Conservation (phyloP, 345 rosid genomes). For the Camelina sativa region DNA sequence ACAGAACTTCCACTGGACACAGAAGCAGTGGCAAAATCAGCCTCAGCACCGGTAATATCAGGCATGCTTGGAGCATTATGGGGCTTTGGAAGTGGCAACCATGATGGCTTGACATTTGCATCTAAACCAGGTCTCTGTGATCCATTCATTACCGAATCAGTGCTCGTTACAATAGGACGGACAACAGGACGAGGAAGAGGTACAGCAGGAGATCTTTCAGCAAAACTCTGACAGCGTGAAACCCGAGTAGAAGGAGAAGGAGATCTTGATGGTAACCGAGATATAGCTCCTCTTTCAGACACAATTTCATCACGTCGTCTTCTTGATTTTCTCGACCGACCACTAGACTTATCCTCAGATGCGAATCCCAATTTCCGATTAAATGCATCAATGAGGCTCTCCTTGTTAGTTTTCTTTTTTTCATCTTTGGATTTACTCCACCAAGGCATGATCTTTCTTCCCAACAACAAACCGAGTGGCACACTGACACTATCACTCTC, state of each 20-base stretch:
- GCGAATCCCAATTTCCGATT: slow-evolving; percentile 63
- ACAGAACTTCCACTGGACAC: slow-evolving; percentile 69
- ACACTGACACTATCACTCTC: slow-evolving; percentile 36
- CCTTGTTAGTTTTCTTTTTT: slow-evolving; percentile 77
- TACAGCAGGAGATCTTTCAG: slow-evolving; percentile 69
- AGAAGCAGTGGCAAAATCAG: slow-evolving; percentile 70
- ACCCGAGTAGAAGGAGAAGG: slow-evolving; percentile 76
- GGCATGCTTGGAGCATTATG: slow-evolving; percentile 51
- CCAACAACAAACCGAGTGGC: slow-evolving; percentile 11
- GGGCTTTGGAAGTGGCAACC: slow-evolving; percentile 76
- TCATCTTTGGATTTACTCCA: slow-evolving; percentile 81
- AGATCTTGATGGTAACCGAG: slow-evolving; percentile 72
- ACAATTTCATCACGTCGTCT: slow-evolving; percentile 56
- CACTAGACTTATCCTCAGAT: slow-evolving; percentile 57
- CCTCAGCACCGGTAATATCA: slow-evolving; percentile 54
- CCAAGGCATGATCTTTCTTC: slow-evolving; percentile 53
- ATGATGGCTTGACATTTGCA: slow-evolving; percentile 49
- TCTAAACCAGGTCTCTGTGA: slow-evolving; percentile 57
- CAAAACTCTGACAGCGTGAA: slow-evolving; percentile 83
- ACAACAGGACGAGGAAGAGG: slow-evolving; percentile 84
- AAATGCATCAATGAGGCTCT: slow-evolving; percentile 67
- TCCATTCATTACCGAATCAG: slow-evolving; percentile 57
- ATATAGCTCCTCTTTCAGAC: slow-evolving; percentile 67
- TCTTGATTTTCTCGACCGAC: slow-evolving; percentile 56
- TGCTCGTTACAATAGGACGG: slow-evolving; percentile 47